These are phyloP conservation scores for Adansonia digitata DNA, from an alignment of 345 rosid genomes.

Conservation along the genomic window DNA sequence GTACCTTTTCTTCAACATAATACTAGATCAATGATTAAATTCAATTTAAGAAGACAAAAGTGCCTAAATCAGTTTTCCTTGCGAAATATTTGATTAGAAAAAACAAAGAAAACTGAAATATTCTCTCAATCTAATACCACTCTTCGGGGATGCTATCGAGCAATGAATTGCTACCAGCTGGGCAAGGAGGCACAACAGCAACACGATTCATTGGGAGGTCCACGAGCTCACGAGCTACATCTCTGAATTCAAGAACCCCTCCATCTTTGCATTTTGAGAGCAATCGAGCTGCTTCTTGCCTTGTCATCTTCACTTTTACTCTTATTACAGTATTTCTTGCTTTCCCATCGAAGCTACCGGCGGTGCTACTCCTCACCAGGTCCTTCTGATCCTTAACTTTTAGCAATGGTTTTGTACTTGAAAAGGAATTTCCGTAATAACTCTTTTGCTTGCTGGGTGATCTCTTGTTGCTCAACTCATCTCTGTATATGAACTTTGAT, in stretches of 20 bases:
- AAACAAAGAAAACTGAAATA: background rate
- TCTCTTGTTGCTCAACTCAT: slow-evolving; percentile 23
- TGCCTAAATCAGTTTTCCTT: background rate
- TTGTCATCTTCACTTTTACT: slow-evolving; percentile 66
- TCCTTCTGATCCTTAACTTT: background rate
- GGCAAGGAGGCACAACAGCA: slow-evolving; percentile 12
- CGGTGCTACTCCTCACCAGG: slow-evolving; percentile 11
- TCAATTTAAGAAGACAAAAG: background rate
- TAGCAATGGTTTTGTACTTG: background rate
- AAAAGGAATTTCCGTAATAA: background rate
- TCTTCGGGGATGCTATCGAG: slow-evolving; percentile 33
- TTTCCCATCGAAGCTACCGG: background rate
- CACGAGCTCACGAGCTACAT: slow-evolving; percentile 40
- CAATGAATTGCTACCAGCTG: background rate
- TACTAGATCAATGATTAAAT: background rate
- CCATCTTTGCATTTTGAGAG: slow-evolving; percentile 45
- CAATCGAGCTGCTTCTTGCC: slow-evolving; percentile 46
- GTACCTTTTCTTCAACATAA: background rate
- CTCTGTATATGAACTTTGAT: slow-evolving; percentile 25
- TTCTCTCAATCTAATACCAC: slow-evolving; percentile 8
- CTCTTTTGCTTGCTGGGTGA: slow-evolving; percentile 20
- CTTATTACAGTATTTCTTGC: slow-evolving; percentile 14
- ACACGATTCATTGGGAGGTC: slow-evolving; percentile 42
- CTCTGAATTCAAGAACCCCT: slow-evolving; percentile 44
- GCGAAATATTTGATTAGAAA: background rate